Percentiles rank a stretch among this genome's conserved stretches.
Evolutionary conservation across 2,329 filamentous ascomycete species (phyloP).

Genomic region (Penicillium sp.): DNA sequence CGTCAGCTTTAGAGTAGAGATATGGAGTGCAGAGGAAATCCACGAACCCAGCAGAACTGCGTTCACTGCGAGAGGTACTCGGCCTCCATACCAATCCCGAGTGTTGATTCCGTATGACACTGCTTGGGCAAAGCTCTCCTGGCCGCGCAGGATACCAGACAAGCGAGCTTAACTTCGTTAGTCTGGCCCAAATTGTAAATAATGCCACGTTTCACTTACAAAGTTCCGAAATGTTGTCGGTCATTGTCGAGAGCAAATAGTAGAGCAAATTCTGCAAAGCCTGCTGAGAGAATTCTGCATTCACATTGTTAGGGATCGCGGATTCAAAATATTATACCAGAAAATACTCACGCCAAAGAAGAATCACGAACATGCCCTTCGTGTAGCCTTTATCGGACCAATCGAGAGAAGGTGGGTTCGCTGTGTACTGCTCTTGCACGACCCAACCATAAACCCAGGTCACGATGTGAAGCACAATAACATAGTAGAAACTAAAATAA

Average conservation of each 20-base stretch:
- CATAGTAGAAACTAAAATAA: slow-evolving; percentile 44
- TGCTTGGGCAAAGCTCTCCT: slow-evolving; percentile 48
- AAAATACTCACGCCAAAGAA: slow-evolving; percentile 44
- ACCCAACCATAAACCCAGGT: slow-evolving; percentile 57
- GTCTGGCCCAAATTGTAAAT: not conserved
- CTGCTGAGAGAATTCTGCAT: slow-evolving; percentile 48
- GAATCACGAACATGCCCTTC: slow-evolving; percentile 50
- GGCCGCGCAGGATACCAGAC: slow-evolving; percentile 45
- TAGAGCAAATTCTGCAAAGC: slow-evolving; percentile 58
- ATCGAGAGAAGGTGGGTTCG: slow-evolving; percentile 41
- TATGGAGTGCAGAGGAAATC: not conserved
- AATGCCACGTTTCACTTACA: slow-evolving; percentile 12
- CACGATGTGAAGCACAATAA: slow-evolving; percentile 46
- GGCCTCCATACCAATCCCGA: slow-evolving; percentile 43
- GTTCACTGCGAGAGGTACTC: slow-evolving; percentile 44
- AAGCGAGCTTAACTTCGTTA: slow-evolving; percentile 32
- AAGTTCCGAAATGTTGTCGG: slow-evolving; percentile 55
- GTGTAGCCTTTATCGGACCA: slow-evolving; percentile 47
- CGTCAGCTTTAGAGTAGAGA: not conserved
- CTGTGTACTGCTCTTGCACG: slow-evolving; percentile 52
- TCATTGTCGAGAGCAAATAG: slow-evolving; percentile 56
- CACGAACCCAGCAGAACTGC: slow-evolving; percentile 33
- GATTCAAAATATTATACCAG: not conserved
- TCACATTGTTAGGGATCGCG: not conserved
- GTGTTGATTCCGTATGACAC: slow-evolving; percentile 47